These are phyloP conservation scores for Ambrosiella xylebori DNA, from an alignment of 2,329 filamentous ascomycete species.

Conservation along the genomic window DNA sequence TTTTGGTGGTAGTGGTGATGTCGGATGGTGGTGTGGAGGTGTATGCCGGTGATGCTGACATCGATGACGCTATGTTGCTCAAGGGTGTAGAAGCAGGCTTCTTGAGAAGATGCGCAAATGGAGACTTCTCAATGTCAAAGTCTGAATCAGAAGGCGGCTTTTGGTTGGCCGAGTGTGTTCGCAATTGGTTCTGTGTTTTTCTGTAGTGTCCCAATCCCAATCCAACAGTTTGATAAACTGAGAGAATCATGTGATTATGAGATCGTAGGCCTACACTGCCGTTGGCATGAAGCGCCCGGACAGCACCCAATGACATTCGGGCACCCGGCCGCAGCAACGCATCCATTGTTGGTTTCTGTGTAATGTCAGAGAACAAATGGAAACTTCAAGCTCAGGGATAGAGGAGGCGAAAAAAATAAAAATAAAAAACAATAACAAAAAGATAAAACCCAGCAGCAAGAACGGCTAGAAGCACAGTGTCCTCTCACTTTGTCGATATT, in stretches of 20 bases:
- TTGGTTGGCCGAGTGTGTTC: constrained; percentile 4
- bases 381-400: not conserved
- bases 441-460: not conserved
- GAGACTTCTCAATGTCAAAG: constrained; percentile 8
- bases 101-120: constrained; percentile 12
- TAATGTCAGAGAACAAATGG: too few relatives aligned
- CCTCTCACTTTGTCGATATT: not conserved
- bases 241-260: not conserved
- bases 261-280: not conserved
- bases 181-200: not conserved
- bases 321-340: constrained; percentile 9
- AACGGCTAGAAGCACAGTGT: not conserved
- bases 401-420: not conserved
- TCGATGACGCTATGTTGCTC: constrained; percentile 2
- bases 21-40: not conserved
- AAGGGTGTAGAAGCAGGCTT: not conserved
- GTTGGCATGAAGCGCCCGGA: constrained; percentile 8
- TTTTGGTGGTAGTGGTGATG: not conserved
- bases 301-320: constrained; percentile 7
- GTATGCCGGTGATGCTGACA: not conserved
- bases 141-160: constrained; percentile 4
- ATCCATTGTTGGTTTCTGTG: constrained; percentile 4
- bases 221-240: not conserved
- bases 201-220: not conserved
- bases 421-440: not conserved